Conservation (phyloP, 257 asterid species). For the Avicennia marina region DNA sequence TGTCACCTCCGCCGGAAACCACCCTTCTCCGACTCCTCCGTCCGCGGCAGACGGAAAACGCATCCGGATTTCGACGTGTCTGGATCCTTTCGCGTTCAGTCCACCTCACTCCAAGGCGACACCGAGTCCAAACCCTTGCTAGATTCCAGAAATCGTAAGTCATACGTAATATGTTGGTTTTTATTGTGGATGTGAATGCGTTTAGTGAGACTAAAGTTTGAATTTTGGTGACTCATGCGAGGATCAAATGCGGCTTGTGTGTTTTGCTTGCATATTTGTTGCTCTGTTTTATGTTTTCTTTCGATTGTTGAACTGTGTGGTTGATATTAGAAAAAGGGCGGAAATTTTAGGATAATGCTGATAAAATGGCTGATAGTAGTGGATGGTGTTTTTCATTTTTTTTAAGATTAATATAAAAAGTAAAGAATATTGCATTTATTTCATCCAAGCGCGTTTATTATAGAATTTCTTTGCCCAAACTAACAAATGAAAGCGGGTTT, state of each 20-base stretch:
- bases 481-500: not conserved
- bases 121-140: constrained; percentile 42
- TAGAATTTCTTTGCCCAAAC: not conserved
- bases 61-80: constrained; percentile 43
- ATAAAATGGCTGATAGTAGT: not conserved
- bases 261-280: not conserved
- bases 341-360: not conserved
- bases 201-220: not conserved
- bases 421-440: not conserved
- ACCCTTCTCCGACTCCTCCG: constrained; percentile 14
- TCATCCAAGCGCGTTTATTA: not conserved
- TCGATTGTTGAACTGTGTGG: not conserved
- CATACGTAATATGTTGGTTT: not conserved
- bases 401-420: not conserved
- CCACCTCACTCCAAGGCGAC: constrained; percentile 32
- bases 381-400: not conserved
- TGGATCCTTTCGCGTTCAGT: constrained; percentile 27
- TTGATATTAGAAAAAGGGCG: not conserved
- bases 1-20: constrained; percentile 33
- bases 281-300: too few species aligned
- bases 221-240: constrained; percentile 8
- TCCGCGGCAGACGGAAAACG: constrained; percentile 22
- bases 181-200: not conserved
- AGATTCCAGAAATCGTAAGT: constrained; percentile 58
- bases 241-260: not conserved